Base-by-base conservation (phyloP, 2,329 filamentous ascomycete genomes). In the Balansia obtecta region DNA sequence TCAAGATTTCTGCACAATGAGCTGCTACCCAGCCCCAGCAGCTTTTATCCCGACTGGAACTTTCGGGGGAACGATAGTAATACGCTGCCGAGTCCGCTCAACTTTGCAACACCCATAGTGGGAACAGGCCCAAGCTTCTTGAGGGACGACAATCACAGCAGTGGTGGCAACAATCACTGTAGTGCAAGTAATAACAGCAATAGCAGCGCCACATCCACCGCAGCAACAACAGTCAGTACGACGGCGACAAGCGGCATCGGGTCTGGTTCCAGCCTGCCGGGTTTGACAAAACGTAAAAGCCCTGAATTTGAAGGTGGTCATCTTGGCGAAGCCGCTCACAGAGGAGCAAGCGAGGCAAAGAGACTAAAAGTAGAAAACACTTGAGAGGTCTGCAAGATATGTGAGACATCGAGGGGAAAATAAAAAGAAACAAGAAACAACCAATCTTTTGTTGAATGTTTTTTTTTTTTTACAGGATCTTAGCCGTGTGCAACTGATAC, bases 11-110 rank as follows among this genome's bases (percentile, higher is more conserved):
- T 97, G 58, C 85, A 83, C 52, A 88, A 86, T 56, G 88, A 90
- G 37, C 82, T 96, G 49, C 74, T 97, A 15, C 90, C 93, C 0
- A 95, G 88, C 50, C 93, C 93, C 0, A 94, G 86, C 55, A 88
- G 82, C 56, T 96, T 97, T 69, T 97, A 95, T 61, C 83, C 86
- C 0, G 89, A 95, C 55, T 96, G 90, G 90, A 83, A 85, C 57
- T 89, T 87, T 65, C 63, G 82, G 65, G 64, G 80, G 64, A 66
- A 73, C 51, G 86, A 93, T 57, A 86, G 77, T 63, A 95, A 93
- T 60, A 93, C 94, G 57, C 74, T 97, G 46, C 90, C 90, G 0
- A 96, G 89, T 63, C 93, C 93, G 10, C 71, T 97, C 55, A 95
- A 90, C 53, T 96, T 96, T 66, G 86, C 88, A 34, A 97, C 93